phyloP scores from a whole-genome alignment of 2,329 filamentous ascomycete species.

The Diaporthe amygdali region DNA sequence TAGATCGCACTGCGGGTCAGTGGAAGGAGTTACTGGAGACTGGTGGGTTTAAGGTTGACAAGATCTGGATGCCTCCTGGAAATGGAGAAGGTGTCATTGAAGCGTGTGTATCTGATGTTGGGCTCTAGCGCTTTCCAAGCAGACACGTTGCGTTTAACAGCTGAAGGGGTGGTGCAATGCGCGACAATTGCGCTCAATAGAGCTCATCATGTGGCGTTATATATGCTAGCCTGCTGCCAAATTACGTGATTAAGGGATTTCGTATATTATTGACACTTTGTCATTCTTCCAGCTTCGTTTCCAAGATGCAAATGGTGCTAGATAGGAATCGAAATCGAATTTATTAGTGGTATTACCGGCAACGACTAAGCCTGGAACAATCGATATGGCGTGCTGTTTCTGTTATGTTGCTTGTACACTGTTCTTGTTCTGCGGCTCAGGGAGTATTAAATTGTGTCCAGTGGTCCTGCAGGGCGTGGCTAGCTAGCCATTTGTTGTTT shows the following conservation, averaged over 20 bases:
- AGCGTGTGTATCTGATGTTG: neutral
- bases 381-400: too few relatives aligned
- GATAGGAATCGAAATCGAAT: too few relatives aligned
- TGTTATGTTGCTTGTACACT: too few relatives aligned
- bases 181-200: neutral
- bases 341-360: too few relatives aligned
- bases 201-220: neutral
- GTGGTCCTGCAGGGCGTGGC: too few relatives aligned
- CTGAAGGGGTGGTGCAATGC: too few relatives aligned
- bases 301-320: too few relatives aligned
- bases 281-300: too few relatives aligned
- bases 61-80: neutral
- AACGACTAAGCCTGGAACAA: too few relatives aligned
- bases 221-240: neutral
- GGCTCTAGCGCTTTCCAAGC: neutral
- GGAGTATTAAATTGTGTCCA: too few relatives aligned
- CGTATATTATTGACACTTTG: neutral
- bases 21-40: neutral
- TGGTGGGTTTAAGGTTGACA: neutral
- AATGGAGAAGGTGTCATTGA: neutral
- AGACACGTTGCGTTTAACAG: neutral
- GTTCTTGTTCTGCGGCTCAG: too few relatives aligned
- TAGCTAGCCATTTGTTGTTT: too few relatives aligned
- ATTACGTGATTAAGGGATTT: neutral
- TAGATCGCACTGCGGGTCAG: neutral